Base-by-base conservation (phyloP, 192 early-diverging fungal genomes). In the Gryganskiella cystojenkinii region DNA sequence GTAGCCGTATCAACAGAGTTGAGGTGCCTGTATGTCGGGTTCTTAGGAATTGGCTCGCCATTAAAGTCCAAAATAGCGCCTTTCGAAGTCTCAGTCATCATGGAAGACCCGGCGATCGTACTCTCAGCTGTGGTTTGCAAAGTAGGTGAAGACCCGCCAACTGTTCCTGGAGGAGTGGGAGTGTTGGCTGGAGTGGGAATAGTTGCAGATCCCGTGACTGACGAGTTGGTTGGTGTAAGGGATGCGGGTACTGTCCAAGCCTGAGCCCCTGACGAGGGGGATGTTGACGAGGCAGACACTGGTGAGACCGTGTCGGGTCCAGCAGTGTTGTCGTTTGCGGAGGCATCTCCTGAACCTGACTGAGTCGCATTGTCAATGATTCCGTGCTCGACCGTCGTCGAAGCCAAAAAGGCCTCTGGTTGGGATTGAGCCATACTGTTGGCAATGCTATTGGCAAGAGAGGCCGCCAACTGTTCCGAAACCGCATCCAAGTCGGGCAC, bases 401-500 rank as follows among this genome's bases (percentile, higher is more conserved):
- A n/a, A 3, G 52, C n/a, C 15, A 71, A 56, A 27, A 63, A 25
- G 2, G 69, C 43, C 27, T 22, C 52, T 13, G 56, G 25, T 37
- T 42, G 50, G 3, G 52, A 19, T 25, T 65, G 52, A 15, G 72
- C 58, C 40, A 59, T 78, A 40, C 74, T 78, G 35, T 51, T 49
- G 3, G 71, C 64, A 1, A 75, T 55, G 17, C 71, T 67, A 4
- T 56, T 68, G 1, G 73, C 73, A 15, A 78, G 44, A 11, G 64
- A 67, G 9, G 59, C 73, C 0, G 73, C 73, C 13, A 78, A 55
- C 42, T 78, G 66, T 27, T 64, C 43, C 0, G 73, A 69, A 19
- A 69, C 73, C 2, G 65, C 73, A 53, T 78, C 73, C 54, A 78
- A 22, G 25, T 78, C 66, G 1, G 73, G 59, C 0, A 69, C 73